Conservation (phyloP, 2,329 filamentous ascomycete species). For the Fonsecaea nubica region DNA sequence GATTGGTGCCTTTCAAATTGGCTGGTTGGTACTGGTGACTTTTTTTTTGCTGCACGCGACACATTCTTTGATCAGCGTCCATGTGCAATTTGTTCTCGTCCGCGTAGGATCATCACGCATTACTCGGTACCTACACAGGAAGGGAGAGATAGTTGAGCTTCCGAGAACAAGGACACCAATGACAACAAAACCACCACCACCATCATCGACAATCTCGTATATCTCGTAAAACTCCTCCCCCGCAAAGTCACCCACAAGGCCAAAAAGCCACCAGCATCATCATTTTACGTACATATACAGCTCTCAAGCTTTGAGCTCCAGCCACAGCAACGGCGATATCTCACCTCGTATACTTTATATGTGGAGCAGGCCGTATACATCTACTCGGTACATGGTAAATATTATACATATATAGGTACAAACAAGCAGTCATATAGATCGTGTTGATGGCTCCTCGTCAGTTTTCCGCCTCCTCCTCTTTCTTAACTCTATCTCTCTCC, state of each 20-base stretch:
- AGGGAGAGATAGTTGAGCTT: not conserved
- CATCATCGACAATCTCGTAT: too few relatives aligned
- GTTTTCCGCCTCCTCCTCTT: conserved; percentile 24
- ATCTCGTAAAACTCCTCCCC: not conserved
- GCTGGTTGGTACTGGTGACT: not conserved
- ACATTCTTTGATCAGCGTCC: not conserved
- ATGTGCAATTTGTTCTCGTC: not conserved
- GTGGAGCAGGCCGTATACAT: too few relatives aligned
- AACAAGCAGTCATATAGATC: not conserved
- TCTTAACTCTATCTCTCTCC: conserved; percentile 44
- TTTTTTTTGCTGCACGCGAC: not conserved
- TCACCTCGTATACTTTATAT: not conserved
- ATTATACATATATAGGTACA: not conserved
- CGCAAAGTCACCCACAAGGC: not conserved
- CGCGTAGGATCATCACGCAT: not conserved
- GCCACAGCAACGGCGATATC: not conserved
- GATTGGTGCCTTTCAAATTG: not conserved
- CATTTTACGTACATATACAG: not conserved
- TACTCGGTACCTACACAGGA: too few relatives aligned
- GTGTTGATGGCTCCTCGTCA: not conserved
- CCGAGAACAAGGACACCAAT: not conserved
- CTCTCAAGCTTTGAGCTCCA: not conserved
- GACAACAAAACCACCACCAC: not conserved
- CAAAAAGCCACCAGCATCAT: conserved; percentile 5
- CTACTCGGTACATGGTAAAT: not conserved